Conservation (phyloP, 2,329 filamentous ascomycete genomes). For the Fusarium sp. region DNA sequence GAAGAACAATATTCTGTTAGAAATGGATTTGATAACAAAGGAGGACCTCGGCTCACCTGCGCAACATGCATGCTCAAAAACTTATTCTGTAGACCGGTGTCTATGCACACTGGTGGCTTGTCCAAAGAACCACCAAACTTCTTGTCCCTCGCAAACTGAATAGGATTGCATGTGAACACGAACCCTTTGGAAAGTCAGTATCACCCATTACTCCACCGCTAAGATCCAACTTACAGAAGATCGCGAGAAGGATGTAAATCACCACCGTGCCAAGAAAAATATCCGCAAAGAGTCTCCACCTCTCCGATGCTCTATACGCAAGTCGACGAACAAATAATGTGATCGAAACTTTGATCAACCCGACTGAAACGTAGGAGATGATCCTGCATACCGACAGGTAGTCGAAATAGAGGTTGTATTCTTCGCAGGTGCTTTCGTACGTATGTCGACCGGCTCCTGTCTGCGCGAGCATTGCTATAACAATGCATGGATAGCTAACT, state of each 20-base stretch:
- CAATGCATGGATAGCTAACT: conserved; percentile 3
- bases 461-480: conserved; percentile 9
- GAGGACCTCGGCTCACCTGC: neutral
- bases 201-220: fast-evolving
- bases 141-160: conserved; percentile 6
- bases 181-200: neutral
- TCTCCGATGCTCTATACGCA: conserved; percentile 6
- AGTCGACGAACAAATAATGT: conserved; percentile 15
- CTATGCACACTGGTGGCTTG: neutral
- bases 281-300: conserved; percentile 18
- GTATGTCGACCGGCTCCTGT: conserved; percentile 12
- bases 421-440: conserved; percentile 12
- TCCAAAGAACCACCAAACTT: conserved; percentile 16
- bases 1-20: conserved; percentile 10
- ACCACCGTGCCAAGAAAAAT: conserved; percentile 14
- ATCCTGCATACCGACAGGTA: conserved; percentile 10
- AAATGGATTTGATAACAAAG: neutral
- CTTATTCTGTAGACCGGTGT: conserved; percentile 3
- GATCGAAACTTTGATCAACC: conserved; percentile 18
- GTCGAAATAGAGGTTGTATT: conserved; percentile 16
- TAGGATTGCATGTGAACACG: conserved; percentile 7
- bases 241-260: conserved; percentile 10
- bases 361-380: conserved; percentile 13
- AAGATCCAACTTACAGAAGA: conserved; percentile 2
- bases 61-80: conserved; percentile 29